Evolutionary conservation across 306 rosid genomes (phyloP), one percentile per base, ranked within the genome.

Genomic region (Glycine tomentella): DNA sequence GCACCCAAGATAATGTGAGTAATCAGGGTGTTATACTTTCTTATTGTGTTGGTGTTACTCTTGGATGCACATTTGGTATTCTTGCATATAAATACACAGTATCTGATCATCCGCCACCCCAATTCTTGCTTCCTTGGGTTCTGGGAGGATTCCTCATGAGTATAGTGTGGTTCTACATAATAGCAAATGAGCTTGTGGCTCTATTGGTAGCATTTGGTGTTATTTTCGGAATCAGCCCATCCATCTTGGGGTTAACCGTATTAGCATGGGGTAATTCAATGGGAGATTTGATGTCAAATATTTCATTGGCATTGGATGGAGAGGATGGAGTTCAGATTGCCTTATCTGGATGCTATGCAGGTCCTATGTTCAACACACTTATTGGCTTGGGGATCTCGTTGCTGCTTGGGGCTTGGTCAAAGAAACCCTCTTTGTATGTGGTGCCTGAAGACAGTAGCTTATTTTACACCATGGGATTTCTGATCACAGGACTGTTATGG

Each of bases 191-290:
- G 89, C 98, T 96, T 36, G 98, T 96, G 45, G 89, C 97, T 72
- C 74, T 96, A 57, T 84, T 96, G 86, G 90, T 96, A 76, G 86
- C 94, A 2, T 84, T 96, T n/a, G 99, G 99, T 63, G 79, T 88
- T 57, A 92, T 96, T 59, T 93, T 92, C 4, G 89, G 91, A 64
- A 87, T 96, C 14, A 93, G 89, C 85, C 99, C 99, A 48, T 96
- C 99, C 67, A 88, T 96, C 77, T 95, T 96, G 42, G 99, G 97
- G 71, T 83, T 93, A 75, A 96, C 99, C 8, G 98, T 96, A 66
- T 83, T 93, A 81, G 99, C 99, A 57, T 96, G 99, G 99, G 99
- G 98, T 48, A 93, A 93, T 75, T 96, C 99, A 36, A 93, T 90
- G 97, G 99, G 99, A 42, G 99, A 96, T 86, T 84, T 96, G 83